A percentile compares a stretch with the other conserved stretches of the same genome.
Evolutionary conservation across 2,329 filamentous ascomycete genomes (phyloP).

Genomic region (Aspergillus persii): DNA sequence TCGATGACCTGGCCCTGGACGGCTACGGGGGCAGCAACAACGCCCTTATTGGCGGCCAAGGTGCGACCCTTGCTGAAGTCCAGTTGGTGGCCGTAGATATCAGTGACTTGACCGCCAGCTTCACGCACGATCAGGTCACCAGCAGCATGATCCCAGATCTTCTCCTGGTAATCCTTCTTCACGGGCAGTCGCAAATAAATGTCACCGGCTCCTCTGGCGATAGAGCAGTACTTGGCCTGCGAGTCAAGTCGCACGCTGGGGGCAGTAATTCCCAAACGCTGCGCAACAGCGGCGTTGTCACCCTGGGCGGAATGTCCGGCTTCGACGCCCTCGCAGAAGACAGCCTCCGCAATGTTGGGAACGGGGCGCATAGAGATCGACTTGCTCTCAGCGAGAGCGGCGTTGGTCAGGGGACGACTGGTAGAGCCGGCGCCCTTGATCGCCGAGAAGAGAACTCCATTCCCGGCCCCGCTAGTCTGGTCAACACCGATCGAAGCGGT

Average conservation of each 20-base stretch:
- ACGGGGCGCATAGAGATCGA: conserved; percentile 78
- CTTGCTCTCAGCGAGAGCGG: conserved; percentile 48
- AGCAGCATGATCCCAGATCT: conserved; percentile 99
- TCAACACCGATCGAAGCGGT: conserved; percentile 71
- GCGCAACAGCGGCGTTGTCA: conserved; percentile 81
- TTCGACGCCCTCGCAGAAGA: conserved; percentile 96
- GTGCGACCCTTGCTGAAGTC: conserved; percentile 87
- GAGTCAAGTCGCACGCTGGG: conserved; percentile 95
- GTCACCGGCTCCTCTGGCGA: conserved; percentile 89
- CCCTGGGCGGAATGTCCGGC: conserved; percentile 86
- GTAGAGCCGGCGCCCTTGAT: conserved; percentile 75
- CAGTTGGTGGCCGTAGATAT: conserved; percentile 77
- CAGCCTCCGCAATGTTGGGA: conserved; percentile 71
- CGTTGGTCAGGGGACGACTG: conserved; percentile 68
- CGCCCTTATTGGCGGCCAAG: conserved; percentile 85
- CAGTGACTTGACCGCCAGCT: conserved; percentile 87
- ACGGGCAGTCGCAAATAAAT: conserved; percentile 89
- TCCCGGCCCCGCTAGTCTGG: conserved; percentile 69
- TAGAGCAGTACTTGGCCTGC: conserved; percentile 95
- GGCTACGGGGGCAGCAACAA: conserved; percentile 78
- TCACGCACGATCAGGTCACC: conserved; percentile 93
- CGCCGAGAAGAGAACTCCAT: conserved; percentile 85
- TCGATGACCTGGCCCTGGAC: conserved; percentile 74
- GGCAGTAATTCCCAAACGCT: conserved; percentile 79
- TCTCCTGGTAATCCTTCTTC: conserved; percentile 87